phyloP scores from a whole-genome alignment of 208 protist species.

The Cochliopodium minus region DNA sequence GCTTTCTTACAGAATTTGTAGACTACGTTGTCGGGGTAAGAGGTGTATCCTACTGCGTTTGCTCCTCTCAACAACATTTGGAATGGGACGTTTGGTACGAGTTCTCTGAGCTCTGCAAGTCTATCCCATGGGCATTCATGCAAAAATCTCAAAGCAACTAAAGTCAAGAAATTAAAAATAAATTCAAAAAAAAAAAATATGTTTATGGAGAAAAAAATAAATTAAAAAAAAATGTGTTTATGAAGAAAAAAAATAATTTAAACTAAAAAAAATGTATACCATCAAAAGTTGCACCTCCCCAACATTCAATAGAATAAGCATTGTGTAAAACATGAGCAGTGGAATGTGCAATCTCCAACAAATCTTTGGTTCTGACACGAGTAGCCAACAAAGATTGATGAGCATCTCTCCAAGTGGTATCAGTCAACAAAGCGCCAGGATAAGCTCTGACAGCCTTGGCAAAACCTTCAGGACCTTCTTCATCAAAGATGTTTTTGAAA shows the following conservation, averaged over 20 bases:
- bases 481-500: conserved; percentile 22
- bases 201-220: conserved; percentile 13
- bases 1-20: conserved; percentile 46
- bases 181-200: too few relatives aligned
- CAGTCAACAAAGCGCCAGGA: conserved; percentile 26
- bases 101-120: conserved; percentile 28
- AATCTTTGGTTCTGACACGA: conserved; percentile 56
- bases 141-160: conserved; percentile 56
- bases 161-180: too few relatives aligned
- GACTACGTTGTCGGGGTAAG: conserved; percentile 66
- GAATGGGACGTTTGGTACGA: conserved; percentile 63
- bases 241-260: not conserved
- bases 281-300: conserved; percentile 72
- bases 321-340: conserved; percentile 11
- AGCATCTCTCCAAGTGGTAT: conserved; percentile 53
- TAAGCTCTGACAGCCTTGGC: conserved; percentile 30
- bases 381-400: conserved; percentile 69
- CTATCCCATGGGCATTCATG: conserved; percentile 50
- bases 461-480: conserved; percentile 41
- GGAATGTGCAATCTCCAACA: conserved; percentile 35
- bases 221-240: conserved; percentile 5
- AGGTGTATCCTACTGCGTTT: conserved; percentile 70
- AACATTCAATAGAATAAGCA: conserved; percentile 24
- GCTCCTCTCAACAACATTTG: conserved; percentile 68
- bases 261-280: not conserved